Base-by-base conservation (phyloP, 2,329 filamentous ascomycete species). In the Xylariaceae sp. region DNA sequence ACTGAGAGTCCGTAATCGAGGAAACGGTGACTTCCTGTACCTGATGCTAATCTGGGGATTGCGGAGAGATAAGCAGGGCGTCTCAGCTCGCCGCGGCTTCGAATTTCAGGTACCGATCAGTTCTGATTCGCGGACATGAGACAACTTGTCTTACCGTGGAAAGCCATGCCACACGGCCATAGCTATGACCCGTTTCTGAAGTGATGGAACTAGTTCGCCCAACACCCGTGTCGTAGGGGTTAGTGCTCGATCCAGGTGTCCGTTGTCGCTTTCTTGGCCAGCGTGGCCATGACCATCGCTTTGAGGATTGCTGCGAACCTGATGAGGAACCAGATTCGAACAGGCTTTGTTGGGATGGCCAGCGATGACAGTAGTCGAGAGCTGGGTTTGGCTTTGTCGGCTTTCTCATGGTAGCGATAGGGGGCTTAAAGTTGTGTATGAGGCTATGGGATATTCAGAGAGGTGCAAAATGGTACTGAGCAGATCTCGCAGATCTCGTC, bases 171-270 rank as follows among this genome's bases (percentile, higher is more conserved):
- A 44, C 7, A 11, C 17, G 35, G 23, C 23, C 23, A 4, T 30
- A 30, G 5, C 23, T 30, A 30, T 30, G 23, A 4, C 23, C 23
- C 23, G 23, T 30, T 30, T 30, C 23, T 6, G 23, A 30, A 30
- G 23, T 30, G 23, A 30, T n/a, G 11, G 13, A n/a, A 6, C 42
- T 30, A n/a, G n/a, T 11, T 53, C 47, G 52, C 57, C 23, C 59
- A 39, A 68, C 39, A 0, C 64, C 69, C 3, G 69, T 72, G 47
- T 72, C 69, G 51, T 72, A 72, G 0, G 71, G 71, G 35, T 72
- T 67, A 10, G 65, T 72, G 58, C 70, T 71, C 52, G 67, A 64
- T 4, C 71, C 71, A 1, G 70, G 69, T 23, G 58, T 55, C 3
- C 37, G 51, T 8, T 52, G 49, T 48, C 34, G 9, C 10, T 23